Evolutionary conservation across 441 rosid species (phyloP).

Genomic region (Aleurites moluccanus): DNA sequence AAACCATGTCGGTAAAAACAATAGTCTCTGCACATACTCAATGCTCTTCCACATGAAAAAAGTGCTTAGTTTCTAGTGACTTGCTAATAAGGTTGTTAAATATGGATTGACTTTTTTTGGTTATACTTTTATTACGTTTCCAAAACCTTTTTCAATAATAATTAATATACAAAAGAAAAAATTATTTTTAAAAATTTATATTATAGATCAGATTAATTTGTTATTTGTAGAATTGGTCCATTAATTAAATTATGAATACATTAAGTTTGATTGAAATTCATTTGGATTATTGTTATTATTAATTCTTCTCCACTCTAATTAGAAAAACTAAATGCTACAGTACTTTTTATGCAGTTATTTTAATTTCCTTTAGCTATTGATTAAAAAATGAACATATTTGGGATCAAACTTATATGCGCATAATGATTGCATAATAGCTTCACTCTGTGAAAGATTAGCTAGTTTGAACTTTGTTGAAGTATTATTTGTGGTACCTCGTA

Average conservation of each 20-base stretch:
- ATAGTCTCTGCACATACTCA: constrained; percentile 12
- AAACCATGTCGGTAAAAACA: constrained; percentile 22
- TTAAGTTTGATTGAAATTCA: background rate
- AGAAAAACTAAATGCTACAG: background rate
- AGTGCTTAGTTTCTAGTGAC: background rate
- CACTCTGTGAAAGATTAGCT: background rate
- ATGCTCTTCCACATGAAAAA: background rate
- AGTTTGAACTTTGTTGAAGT: background rate
- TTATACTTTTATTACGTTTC: no score
- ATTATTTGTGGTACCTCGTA: background rate
- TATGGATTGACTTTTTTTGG: background rate
- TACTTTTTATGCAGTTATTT: background rate
- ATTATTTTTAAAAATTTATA: no score
- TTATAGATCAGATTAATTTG: no score
- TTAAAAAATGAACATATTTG: no score
- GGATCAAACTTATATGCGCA: background rate
- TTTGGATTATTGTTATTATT: no score
- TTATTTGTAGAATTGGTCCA: no score
- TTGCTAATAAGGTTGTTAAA: constrained; percentile 2
- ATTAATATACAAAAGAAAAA: no score
- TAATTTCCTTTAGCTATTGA: background rate
- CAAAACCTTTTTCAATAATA: no score
- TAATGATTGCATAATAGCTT: background rate
- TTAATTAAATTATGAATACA: no score
- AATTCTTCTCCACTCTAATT: background rate